Evolutionary conservation across 176 grass and related monocot species (phyloP), one percentile per base, ranked within the genome.

Genomic region (Carex littledalei): DNA sequence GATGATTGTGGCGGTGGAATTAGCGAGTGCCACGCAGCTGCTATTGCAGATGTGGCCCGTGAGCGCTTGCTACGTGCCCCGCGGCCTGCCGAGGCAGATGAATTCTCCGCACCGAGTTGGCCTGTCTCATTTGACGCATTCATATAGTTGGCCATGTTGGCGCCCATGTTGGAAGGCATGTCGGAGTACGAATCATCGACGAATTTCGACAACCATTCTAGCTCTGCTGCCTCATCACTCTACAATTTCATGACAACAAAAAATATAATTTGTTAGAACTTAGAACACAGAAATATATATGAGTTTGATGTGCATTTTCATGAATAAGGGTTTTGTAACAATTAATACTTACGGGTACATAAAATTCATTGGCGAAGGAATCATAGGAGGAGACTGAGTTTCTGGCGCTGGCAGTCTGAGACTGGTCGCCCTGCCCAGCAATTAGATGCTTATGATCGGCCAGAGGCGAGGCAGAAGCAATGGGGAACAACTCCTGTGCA

Each of bases 131-230:
- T 18, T 57, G 78, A 72, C 41, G 84, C 66, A 47, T 86, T 80
- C 37, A 83, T 83, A 5, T 80, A 92, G 89, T 57, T 91, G 84
- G 6, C 84, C 91, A 11, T 90, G 89, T 18, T 90, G 6, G 93
- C 63, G 0, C 90, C 84, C 62, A 85, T 77, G 78, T 92, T 89
- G 85, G 91, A 87, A 49, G 93, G 93, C 85, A 94, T 88, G 86
- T 99, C 97, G 6, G 93, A 93, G 91, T 93, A 98, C 32, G 96
- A 99, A 80, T 99, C 97, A 68, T 99, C 97, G 15, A 99, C 97
- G 58, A 99, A 99, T 86, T 95, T 99, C 5, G 97, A 96, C 18
- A 99, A 90, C 97, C 97, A 99, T 86, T 99, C 97, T 61, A 99
- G 93, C 85, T 99, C 97, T 8, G 97, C 93, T 13, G 97, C 97